Conservation (phyloP, 148 eudicot species). For the Amaranthus palmeri region DNA sequence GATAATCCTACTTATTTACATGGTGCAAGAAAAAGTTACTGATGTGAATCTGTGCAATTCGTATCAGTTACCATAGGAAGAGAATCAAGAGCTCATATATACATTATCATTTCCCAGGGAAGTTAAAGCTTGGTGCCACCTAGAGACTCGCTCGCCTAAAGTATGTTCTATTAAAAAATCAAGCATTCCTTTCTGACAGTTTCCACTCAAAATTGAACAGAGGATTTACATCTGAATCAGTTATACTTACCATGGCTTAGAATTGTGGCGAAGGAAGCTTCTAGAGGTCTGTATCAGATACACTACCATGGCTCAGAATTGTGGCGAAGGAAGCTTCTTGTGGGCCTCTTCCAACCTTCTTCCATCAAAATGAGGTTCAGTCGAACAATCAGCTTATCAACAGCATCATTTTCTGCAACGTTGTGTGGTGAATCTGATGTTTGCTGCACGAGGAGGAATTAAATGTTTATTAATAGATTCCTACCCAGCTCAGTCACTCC, state of each 20-base stretch:
- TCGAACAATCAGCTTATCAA: slow-evolving; percentile 54
- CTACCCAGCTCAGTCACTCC: background rate
- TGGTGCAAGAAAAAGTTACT: background rate
- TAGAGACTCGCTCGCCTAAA: background rate
- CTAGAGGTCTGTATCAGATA: slow-evolving; percentile 3
- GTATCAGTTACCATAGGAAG: background rate
- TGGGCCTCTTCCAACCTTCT: slow-evolving; percentile 58
- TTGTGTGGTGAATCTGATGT: slow-evolving; percentile 26
- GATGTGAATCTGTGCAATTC: too few species aligned
- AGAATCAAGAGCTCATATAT: slow-evolving; percentile 14
- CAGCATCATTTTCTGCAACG: slow-evolving; percentile 51
- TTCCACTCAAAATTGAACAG: background rate
- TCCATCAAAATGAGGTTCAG: slow-evolving; percentile 71
- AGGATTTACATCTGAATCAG: background rate
- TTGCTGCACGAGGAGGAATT: slow-evolving; percentile 27
- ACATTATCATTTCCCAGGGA: slow-evolving; percentile 8
- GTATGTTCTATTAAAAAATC: background rate
- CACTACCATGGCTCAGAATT: slow-evolving; percentile 73
- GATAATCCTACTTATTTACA: background rate
- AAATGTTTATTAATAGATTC: background rate
- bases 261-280: slow-evolving; percentile 40
- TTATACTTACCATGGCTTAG: slow-evolving; percentile 67
- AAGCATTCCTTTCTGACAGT: background rate
- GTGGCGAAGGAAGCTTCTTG: slow-evolving; percentile 38
- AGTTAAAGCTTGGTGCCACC: slow-evolving; percentile 11